phyloP scores from a whole-genome alignment of 345 rosid species.

The Syzygium oleosum region DNA sequence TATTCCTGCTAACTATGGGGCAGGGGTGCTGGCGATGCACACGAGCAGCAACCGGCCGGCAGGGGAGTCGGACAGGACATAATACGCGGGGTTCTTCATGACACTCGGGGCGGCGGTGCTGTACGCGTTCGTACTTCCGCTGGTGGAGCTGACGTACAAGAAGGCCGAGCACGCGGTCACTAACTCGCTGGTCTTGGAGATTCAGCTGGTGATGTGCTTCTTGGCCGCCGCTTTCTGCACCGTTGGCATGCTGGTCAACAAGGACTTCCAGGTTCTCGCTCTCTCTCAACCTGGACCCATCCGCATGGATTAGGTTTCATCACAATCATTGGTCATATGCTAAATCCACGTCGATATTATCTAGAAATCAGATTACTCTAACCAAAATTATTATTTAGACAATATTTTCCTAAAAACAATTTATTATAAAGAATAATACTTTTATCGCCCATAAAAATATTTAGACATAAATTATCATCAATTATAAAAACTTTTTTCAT shows the following conservation, averaged over 20 bases:
- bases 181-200: conserved; percentile 57
- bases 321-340: neutral
- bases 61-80: conserved; percentile 29
- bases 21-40: conserved; percentile 50
- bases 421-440: too few relatives aligned
- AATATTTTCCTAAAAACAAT: too few relatives aligned
- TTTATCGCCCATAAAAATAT: too few relatives aligned
- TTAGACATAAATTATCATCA: too few relatives aligned
- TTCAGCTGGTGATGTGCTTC: conserved; percentile 48
- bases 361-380: neutral
- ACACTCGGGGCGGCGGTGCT: conserved; percentile 43
- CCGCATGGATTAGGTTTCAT: neutral
- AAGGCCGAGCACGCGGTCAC: conserved; percentile 47
- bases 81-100: conserved; percentile 45
- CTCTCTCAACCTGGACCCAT: neutral
- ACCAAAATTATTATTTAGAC: neutral
- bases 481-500: too few relatives aligned
- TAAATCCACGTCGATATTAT: neutral
- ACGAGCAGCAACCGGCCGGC: conserved; percentile 36
- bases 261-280: conserved; percentile 48
- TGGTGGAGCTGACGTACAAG: conserved; percentile 57
- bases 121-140: conserved; percentile 51
- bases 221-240: conserved; percentile 49
- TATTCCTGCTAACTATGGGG: conserved; percentile 54
- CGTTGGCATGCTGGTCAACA: conserved; percentile 52